Conservation (phyloP, 257 asterid genomes). For the Solanum peruvianum region DNA sequence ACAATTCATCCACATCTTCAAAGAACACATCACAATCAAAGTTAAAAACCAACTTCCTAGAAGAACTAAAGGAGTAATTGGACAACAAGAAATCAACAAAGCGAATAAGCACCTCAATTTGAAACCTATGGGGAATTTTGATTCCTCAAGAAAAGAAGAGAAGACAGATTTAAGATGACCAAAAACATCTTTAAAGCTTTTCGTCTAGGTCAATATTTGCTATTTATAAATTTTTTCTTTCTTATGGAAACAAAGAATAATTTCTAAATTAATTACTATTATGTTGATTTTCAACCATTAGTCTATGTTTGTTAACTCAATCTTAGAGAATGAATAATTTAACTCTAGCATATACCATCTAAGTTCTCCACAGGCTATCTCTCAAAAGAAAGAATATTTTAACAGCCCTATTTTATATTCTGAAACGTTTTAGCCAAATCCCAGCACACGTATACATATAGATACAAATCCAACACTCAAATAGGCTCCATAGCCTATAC, state of each 20-base stretch:
- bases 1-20: background rate
- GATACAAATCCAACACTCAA: background rate
- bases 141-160: background rate
- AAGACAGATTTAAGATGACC: background rate
- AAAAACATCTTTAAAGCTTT: background rate
- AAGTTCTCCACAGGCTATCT: background rate
- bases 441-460: background rate
- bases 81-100: background rate
- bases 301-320: background rate
- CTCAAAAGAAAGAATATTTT: background rate
- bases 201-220: background rate
- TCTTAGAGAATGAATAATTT: background rate
- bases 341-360: background rate
- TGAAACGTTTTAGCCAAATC: background rate
- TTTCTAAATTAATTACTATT: background rate
- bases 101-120: background rate
- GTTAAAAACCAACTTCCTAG: background rate
- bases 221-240: background rate
- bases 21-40: background rate
- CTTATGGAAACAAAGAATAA: background rate
- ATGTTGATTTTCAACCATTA: background rate
- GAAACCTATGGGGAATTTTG: background rate
- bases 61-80: background rate
- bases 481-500: background rate
- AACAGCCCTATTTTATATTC: background rate